Evolutionary conservation across 371 early-diverging fungal genomes (phyloP), one percentile per base, ranked within the genome.

Genomic region (Lichtheimia hyalospora): DNA sequence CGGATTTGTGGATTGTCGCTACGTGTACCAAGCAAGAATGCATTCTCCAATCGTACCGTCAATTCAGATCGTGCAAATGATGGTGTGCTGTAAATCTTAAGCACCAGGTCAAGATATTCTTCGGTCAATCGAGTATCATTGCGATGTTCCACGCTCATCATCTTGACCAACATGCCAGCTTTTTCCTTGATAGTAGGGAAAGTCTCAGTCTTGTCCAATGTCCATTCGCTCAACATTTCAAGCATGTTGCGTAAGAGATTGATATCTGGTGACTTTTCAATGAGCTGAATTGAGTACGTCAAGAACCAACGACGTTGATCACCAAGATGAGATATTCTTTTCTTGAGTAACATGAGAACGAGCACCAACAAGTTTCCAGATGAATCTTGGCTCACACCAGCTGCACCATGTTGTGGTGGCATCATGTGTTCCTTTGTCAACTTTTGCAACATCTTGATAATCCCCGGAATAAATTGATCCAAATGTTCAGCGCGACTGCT

Each of bases 101-200:
- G 86, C 6, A 98, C 94, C 27, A 98, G 80, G 5, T 85, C 71
- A 60, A 99, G 77, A 63, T 92, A 98, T 41, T 93, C 90, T 52
- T 93, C 88, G 2, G 87, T 77, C 44, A 93, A 66, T 18, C 73
- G 71, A 40, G 80, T 72, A 62, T 92, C 89, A 18, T 85, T 82
- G 16, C 87, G 82, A 24, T 73, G 77, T 67, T 86, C 94, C 44
- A 93, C 84, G 13, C 81, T 75, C 90, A 96, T 89, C 93, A 99
- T 91, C 66, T 89, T 92, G 24, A 91, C 86, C 73, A 96, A 74
- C 27, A 98, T 71, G 49, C 89, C 89, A 2, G 96, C 92, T 69
- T 97, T 97, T 64, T 98, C 99, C 73, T 96, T 97, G 57, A 93
- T 84, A 2, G 98, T 96, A 1, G 99, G 99, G 77, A 95, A 95